Percentiles rank a stretch among this genome's conserved stretches.
Conservation (phyloP, 768 basidiomycete species). For the Strobilomyces confusus region DNA sequence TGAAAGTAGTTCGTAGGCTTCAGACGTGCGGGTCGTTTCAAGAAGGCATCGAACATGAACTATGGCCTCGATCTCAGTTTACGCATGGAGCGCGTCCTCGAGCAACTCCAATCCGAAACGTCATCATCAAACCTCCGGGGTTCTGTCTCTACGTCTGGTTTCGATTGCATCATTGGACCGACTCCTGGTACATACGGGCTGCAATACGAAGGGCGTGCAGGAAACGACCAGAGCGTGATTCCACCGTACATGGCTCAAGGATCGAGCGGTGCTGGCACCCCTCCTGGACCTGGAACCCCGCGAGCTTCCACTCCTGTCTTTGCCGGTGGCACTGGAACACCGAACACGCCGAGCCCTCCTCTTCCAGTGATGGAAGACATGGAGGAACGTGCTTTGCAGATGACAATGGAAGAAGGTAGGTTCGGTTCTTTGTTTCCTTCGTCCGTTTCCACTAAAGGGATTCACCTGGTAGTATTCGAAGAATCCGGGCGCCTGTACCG, state of each 20-base stretch:
- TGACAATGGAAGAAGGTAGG: conserved; percentile 49
- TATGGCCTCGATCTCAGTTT: conserved; percentile 54
- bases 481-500: conserved; percentile 54
- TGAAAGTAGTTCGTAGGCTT: conserved; percentile 15
- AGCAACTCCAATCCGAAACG: conserved; percentile 26
- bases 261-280: conserved; percentile 23
- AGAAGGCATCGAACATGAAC: conserved; percentile 94
- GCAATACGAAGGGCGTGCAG: conserved; percentile 60
- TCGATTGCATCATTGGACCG: conserved; percentile 25
- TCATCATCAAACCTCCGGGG: conserved; percentile 20
- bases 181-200: conserved; percentile 50
- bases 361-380: conserved; percentile 33
- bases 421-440: conserved; percentile 29
- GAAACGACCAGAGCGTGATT: conserved; percentile 49
- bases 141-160: conserved; percentile 21
- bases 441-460: conserved; percentile 37
- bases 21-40: conserved; percentile 73
- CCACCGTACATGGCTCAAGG: conserved; percentile 11
- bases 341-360: conserved; percentile 8
- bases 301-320: conserved; percentile 13
- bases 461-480: conserved; percentile 42
- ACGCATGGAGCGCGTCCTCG: conserved; percentile 31
- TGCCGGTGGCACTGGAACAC: conserved; percentile 3
- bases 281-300: conserved; percentile 25
- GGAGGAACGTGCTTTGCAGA: conserved; percentile 47